Conservation (phyloP, 495 filamentous ascomycete species). For the Aspergillus steynii region DNA sequence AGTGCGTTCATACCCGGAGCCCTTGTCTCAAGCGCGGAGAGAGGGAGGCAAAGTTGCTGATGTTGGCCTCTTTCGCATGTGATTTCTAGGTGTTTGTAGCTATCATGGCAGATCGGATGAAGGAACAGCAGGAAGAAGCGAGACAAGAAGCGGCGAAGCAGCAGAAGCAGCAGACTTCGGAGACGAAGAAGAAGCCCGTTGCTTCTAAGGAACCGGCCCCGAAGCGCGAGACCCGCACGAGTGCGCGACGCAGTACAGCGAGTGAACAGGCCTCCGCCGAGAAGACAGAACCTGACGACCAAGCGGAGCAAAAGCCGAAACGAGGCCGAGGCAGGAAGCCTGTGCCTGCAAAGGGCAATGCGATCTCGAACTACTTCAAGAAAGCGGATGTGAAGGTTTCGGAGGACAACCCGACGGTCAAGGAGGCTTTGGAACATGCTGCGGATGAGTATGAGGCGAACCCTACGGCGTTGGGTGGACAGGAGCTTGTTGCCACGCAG, state of each 20-base stretch:
- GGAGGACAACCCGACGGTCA: slow-evolving; percentile 50
- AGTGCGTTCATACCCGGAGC: slow-evolving; percentile 32
- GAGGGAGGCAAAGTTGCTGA: background rate
- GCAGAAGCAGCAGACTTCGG: slow-evolving; percentile 29
- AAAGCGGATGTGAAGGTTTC: slow-evolving; percentile 56
- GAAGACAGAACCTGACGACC: slow-evolving; percentile 12
- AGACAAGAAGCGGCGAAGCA: slow-evolving; percentile 47
- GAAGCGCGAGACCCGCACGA: slow-evolving; percentile 34
- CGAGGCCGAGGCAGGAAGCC: slow-evolving; percentile 36
- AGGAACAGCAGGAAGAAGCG: slow-evolving; percentile 60
- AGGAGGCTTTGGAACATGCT: slow-evolving; percentile 56
- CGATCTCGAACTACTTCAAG: slow-evolving; percentile 59
- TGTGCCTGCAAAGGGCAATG: slow-evolving; percentile 28
- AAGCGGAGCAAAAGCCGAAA: slow-evolving; percentile 19
- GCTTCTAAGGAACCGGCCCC: slow-evolving; percentile 13
- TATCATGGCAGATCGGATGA: slow-evolving; percentile 65
- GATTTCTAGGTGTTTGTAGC: slow-evolving; percentile 42
- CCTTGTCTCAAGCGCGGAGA: background rate
- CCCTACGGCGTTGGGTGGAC: slow-evolving; percentile 66
- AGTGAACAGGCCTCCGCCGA: slow-evolving; percentile 24
- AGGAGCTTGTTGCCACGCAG: slow-evolving; percentile 74
- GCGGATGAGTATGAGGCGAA: slow-evolving; percentile 58
- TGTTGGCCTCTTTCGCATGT: background rate
- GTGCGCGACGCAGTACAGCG: slow-evolving; percentile 34
- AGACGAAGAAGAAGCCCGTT: slow-evolving; percentile 20